Evolutionary conservation across 352 stramenopile species (phyloP), one percentile per base, ranked within the genome.

Genomic region (Plasmopara halstedii): DNA sequence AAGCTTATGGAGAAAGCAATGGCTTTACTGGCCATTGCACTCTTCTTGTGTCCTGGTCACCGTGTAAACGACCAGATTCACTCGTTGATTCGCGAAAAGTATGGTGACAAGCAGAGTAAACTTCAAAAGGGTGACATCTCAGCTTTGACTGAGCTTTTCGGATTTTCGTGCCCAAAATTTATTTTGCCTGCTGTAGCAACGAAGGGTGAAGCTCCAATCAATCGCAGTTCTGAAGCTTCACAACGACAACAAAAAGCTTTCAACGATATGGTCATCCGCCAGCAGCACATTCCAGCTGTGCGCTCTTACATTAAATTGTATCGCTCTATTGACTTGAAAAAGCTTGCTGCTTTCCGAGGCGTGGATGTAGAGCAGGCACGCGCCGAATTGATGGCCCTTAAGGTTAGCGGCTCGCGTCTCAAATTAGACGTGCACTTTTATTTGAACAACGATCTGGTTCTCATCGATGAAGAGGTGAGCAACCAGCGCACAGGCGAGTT

Each of bases 291-390:
- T 42, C 73, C 85, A 34, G 92, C 90, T 53, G 76, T 98, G 38
- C 71, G 92, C 44, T 97, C 87, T 39, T 98, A 97, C 74, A 79
- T 99, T 58, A 97, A 97, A 58, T 71, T 99, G 6, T 99, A 99
- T 73, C 96, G 91, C 6, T 97, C 90, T 36, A 97, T 99, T 62
- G 76, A 83, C 31, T 63, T 98, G 26, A 80, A 78, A 29, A 99
- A 99, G 72, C 76, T 99, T 19, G 88, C 88, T 15, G 69, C 72
- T 31, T 98, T 98, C 72, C 79, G 79, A 25, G 82, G 77, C 41
- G 67, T 94, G 41, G 78, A 88, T 32, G 54, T 76, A 1, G 80
- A 88, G 50, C 54, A 64, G 10, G 72, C 81, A 25, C 78, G 78
- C 33, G 67, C 70, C 8, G 80, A 94, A 62, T 62, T 89, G n/a